Evolutionary conservation across 768 basidiomycete species (phyloP).

Genomic region (Paxillus ammoniavirescens): DNA sequence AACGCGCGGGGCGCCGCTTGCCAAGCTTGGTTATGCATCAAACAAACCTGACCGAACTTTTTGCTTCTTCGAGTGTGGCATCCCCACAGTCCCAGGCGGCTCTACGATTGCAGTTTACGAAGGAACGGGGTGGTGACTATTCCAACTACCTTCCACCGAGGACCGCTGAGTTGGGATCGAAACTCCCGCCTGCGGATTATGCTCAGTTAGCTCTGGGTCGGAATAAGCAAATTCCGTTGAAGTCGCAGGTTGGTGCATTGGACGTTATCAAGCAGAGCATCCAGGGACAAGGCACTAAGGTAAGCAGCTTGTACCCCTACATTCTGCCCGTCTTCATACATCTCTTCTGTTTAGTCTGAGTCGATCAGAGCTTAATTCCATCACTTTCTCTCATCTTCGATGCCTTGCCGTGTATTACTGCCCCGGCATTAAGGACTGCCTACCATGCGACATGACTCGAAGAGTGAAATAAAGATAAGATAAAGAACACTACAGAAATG

Average conservation of each 20-base stretch:
- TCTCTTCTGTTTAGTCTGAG: background rate
- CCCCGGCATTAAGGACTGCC: background rate
- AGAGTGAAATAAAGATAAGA: constrained; percentile 31
- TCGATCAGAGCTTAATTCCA: background rate
- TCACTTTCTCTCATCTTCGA: background rate
- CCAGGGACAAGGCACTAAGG: constrained; percentile 9
- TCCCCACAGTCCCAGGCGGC: background rate
- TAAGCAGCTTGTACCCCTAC: constrained; percentile 2
- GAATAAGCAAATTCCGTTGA: constrained; percentile 40
- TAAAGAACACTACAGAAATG: constrained; percentile 17
- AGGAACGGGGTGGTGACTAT: constrained; percentile 53
- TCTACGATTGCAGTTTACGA: constrained; percentile 25
- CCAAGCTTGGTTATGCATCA: constrained; percentile 11
- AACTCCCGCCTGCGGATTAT: constrained; percentile 42
- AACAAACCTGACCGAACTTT: constrained; percentile 22
- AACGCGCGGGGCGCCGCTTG: background rate
- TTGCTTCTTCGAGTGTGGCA: constrained; percentile 5
- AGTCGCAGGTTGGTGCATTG: constrained; percentile 38
- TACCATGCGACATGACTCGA: constrained; percentile 2
- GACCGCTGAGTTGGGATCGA: constrained; percentile 26
- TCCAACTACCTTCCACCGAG: constrained; percentile 38
- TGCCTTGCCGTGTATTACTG: background rate
- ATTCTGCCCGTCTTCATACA: background rate
- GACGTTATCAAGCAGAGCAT: constrained; percentile 33
- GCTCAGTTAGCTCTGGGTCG: constrained; percentile 44